Evolutionary conservation across 1,284 basidiomycete species (phyloP), one percentile per base, ranked within the genome.

Genomic region (Sporisorium exsertum): DNA sequence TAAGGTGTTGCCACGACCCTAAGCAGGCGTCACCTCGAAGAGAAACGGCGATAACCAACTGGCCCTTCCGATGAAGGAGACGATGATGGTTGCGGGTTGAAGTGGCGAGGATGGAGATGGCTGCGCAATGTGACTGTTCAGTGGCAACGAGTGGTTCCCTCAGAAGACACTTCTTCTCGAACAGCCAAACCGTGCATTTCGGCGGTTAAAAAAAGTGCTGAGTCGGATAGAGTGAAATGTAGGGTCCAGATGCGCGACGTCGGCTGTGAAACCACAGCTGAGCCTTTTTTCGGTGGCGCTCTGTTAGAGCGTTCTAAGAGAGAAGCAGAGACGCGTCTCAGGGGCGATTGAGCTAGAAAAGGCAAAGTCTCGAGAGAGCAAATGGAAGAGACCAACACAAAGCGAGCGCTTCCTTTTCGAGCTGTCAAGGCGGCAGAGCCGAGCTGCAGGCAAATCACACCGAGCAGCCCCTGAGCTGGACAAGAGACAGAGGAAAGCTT

Each of bases 331-430:
- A 59, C 57, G 57, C 64, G 57, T 45, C 40, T 61, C 35, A 67
- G 58, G 58, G 65, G 65, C 35, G 16, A 42, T 12, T 2, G 9
- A 10, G 6, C 52, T 27, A 27, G 29, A 53, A 40, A 3, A 40
- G 51, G 24, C 51, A 40, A 52, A 35, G 33, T 35, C 50, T 16
- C 15, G 15, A 18, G 37, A n/a, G 35, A 37, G 6, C 29, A 56
- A 70, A 13, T 10, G 37, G 5, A 29, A 40, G 61, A 70, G 58
- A 64, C 67, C 67, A 70, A 70, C 67, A 70, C 54, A 46, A n/a
- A n/a, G n/a, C n/a, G n/a, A n/a, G n/a, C n/a, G n/a, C 37, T 32
- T 42, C 7, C 54, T 45, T 57, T 42, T 58, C 37, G 8, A 24
- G 32, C 20, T 18, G 29, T 22, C 42, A 46, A 24, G 33, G 22